These are phyloP conservation scores for Panellus pusillus DNA, from an alignment of 768 basidiomycete genomes.

Conservation along the genomic window DNA sequence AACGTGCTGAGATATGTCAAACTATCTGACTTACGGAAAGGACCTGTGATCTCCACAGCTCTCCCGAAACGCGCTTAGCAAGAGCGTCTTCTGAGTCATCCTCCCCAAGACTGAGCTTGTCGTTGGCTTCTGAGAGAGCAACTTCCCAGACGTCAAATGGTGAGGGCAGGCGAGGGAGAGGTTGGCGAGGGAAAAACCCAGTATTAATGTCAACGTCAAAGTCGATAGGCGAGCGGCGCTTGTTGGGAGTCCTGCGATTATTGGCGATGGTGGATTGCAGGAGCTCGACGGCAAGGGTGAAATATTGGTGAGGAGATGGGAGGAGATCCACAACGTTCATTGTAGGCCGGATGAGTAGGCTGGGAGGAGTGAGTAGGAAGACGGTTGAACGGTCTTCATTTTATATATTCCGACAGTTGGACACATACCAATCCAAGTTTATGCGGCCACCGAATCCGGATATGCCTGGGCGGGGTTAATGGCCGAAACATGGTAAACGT, in stretches of 20 bases:
- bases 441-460: background rate
- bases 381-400: slow-evolving; percentile 4
- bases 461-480: slow-evolving; percentile 13
- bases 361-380: background rate
- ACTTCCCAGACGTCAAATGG: slow-evolving; percentile 71
- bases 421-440: slow-evolving; percentile 7
- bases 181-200: slow-evolving; percentile 81
- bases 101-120: slow-evolving; percentile 55
- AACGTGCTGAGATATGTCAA: slow-evolving; percentile 5
- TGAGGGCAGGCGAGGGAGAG: slow-evolving; percentile 54
- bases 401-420: slow-evolving; percentile 14
- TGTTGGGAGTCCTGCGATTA: slow-evolving; percentile 31
- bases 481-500: slow-evolving; percentile 16
- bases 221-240: slow-evolving; percentile 39
- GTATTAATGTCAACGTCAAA: slow-evolving; percentile 63
- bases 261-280: slow-evolving; percentile 43
- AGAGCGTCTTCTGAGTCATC: slow-evolving; percentile 50
- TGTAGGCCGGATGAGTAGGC: background rate
- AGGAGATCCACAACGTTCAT: slow-evolving; percentile 37
- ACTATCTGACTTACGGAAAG: slow-evolving; percentile 50
- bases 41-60: slow-evolving; percentile 67
- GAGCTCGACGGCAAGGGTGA: slow-evolving; percentile 46
- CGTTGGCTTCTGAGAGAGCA: slow-evolving; percentile 55
- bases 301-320: slow-evolving; percentile 53
- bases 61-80: slow-evolving; percentile 52